Evolutionary conservation across 257 asterid species (phyloP), one percentile per base, ranked within the genome.

Genomic region (Avicennia marina): DNA sequence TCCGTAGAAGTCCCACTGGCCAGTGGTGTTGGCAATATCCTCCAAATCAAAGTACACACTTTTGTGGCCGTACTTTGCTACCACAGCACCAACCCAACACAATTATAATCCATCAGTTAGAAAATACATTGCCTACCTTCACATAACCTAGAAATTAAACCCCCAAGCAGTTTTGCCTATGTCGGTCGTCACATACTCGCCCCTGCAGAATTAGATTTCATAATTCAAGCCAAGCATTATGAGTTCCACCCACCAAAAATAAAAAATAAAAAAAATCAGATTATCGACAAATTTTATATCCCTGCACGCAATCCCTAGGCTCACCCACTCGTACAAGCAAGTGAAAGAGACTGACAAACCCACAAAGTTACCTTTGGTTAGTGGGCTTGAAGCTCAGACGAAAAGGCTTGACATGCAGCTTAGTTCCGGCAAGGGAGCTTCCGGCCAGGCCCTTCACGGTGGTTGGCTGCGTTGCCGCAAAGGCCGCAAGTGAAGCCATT

Each of bases 1-100:
- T 24, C 98, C 98, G 66, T 91, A 90, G 82, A 87, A 74, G 72
- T 90, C 95, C 98, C 98, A 90, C 60, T 87, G 87, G 11, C 98
- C 96, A 44, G 95, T 90, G 60, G 98, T 87, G 82, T 85, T 85
- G 57, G 85, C 91, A 55, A 85, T 71, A 59, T 90, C 95, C 69
- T 90, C 96, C 85, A 90, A 78, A 74, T 90, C 98, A 78, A 90
- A 87, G 86, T 87, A 90, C 29, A 83, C 90, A 75, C 91, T 85
- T 68, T 87, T 90, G 72, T 87, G 96, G 52, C 98, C 98, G 56
- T 87, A 87, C 74, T 90, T 90, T 6, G 98, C 94, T 4, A 90
- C 95, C 74, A 90, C 89, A 24, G 82, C 78, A 54, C 94, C 81
- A 67, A 74, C 78, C 84, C 90, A 85, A 50, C 54, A 62, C 46